Evolutionary conservation across 768 basidiomycete genomes (phyloP).

Genomic region (Lentinula detonsa): DNA sequence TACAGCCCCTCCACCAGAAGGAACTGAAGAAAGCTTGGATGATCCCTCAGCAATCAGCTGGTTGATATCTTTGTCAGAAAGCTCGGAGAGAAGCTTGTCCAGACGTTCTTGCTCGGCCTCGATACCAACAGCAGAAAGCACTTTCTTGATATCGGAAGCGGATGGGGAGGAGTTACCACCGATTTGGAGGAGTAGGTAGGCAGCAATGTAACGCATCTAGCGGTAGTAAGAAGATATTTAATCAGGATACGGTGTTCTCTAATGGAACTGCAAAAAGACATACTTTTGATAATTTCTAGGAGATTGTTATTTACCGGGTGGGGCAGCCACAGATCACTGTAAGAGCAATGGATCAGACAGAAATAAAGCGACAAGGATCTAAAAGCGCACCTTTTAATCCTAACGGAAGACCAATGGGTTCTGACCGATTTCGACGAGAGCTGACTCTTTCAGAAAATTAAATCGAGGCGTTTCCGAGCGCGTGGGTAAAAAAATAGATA

Average conservation of each 20-base stretch:
- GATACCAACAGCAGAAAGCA: slow-evolving; percentile 82
- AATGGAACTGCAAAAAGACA: slow-evolving; percentile 28
- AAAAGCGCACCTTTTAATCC: slow-evolving; percentile 73
- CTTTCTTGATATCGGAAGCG: slow-evolving; percentile 80
- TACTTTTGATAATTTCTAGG: slow-evolving; percentile 5
- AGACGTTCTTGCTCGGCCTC: slow-evolving; percentile 83
- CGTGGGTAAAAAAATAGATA: not conserved
- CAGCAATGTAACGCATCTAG: slow-evolving; percentile 89
- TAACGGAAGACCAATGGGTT: slow-evolving; percentile 90
- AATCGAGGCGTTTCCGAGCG: not conserved
- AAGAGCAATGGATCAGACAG: not conserved
- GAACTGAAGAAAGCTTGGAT: slow-evolving; percentile 92
- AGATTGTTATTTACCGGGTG: slow-evolving; percentile 28
- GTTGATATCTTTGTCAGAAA: slow-evolving; percentile 85
- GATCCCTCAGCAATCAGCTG: slow-evolving; percentile 91
- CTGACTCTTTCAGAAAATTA: not conserved
- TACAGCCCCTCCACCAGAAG: slow-evolving; percentile 84
- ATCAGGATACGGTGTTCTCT: not conserved
- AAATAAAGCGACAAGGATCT: not conserved
- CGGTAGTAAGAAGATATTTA: not conserved
- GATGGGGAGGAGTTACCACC: slow-evolving; percentile 89
- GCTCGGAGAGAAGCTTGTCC: slow-evolving; percentile 79
- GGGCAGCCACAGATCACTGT: slow-evolving; percentile 92
- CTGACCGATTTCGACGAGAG: slow-evolving; percentile 49
- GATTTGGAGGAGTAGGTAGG: slow-evolving; percentile 93